These are phyloP conservation scores for Saccharomyces eubayanus DNA, from an alignment of 805 yeast genomes.

Conservation along the genomic window DNA sequence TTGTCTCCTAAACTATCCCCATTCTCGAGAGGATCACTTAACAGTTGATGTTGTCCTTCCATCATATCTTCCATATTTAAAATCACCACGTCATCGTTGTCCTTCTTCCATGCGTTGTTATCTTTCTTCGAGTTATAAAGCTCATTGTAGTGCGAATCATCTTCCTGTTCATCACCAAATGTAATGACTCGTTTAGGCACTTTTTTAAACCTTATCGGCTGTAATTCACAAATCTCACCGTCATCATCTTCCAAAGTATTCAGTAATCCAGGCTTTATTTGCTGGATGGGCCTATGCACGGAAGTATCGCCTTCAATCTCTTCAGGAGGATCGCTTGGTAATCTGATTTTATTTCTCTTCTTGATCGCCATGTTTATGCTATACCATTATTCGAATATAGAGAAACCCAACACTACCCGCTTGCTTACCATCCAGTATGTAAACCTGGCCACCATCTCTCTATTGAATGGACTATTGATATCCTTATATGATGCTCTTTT, in stretches of 20 bases:
- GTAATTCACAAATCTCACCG: not conserved
- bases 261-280: not conserved
- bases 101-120: not conserved
- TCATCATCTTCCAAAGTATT: not conserved
- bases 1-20: slow-evolving; percentile 1
- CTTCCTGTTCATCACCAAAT: not conserved
- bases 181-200: not conserved
- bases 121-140: not conserved
- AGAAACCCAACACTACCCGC: not conserved
- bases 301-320: not conserved
- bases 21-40: not conserved
- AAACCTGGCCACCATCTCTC: not conserved
- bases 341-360: not conserved
- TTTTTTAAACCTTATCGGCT: not conserved
- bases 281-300: not conserved
- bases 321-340: not conserved
- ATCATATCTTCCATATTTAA: slow-evolving; percentile 18
- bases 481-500: not conserved
- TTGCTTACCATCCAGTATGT: not conserved
- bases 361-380: not conserved
- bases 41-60: slow-evolving; percentile 1
- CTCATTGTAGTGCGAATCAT: not conserved
- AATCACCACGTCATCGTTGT: not conserved
- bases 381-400: not conserved
- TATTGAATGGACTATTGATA: not conserved